Base-by-base conservation (phyloP, 768 basidiomycete species). In the Pholiota molesta region DNA sequence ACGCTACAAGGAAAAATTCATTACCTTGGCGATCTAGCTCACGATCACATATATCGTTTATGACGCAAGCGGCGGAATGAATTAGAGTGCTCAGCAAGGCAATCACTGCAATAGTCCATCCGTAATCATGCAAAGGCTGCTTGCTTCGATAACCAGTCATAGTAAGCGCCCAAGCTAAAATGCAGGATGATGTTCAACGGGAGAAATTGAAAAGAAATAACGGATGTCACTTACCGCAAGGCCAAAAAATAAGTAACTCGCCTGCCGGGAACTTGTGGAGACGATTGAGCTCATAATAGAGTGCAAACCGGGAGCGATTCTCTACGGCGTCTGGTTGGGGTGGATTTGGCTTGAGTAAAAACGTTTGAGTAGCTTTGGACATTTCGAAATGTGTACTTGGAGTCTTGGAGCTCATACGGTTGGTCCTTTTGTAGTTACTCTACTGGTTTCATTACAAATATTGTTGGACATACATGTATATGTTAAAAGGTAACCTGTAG, bases 241-340 rank as follows among this genome's bases (percentile, higher is more conserved):
- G 53, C 53, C 53, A 55, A 33, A 55, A 55, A 14, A 55, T 14
- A 0, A 55, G 53, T 6, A 39, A 26, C 11, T 35, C 21, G 16
- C 53, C 53, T 5, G 35, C 37, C 17, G 53, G 53, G 21, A 55
- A 55, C n/a, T 55, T 55, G 53, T 55, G 53, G 33, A 55, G 37
- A 19, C 53, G 53, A 26, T 55, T 37, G 10, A 55, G 31, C n/a
- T 55, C 33, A n/a, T 21, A 55, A n/a, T 55, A 55, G 8, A 55
- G 31, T 19, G 31, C 14, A 21, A 55, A 19, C 8, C 17, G 31
- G 2, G 53, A 55, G 52, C 26, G 31, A n/a, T 13, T 26, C 1
- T 23, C 7, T 5, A 37, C 13, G 10, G 35, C 14, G 10, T 13
- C 13, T 37, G 9, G 35, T 16, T 37, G 11, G 10, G 13, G 14